Conservation (phyloP, 169 alveolate genomes). For the Plasmodium vinckei region DNA sequence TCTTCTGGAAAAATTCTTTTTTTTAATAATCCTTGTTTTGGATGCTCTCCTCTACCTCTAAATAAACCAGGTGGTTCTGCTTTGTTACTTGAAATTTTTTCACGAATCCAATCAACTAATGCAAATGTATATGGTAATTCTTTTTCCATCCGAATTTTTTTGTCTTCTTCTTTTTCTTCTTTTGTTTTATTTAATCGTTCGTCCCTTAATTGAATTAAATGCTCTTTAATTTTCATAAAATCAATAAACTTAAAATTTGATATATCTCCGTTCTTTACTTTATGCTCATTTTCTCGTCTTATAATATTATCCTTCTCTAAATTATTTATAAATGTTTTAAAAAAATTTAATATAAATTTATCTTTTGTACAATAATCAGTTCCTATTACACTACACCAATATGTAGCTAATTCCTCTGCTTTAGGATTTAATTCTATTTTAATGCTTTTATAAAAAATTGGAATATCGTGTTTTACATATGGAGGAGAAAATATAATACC, state of each 20-base stretch:
- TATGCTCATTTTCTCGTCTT: slow-evolving; percentile 80
- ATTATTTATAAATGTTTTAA: slow-evolving; percentile 86
- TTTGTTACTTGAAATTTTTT: slow-evolving; percentile 93
- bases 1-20: slow-evolving; percentile 94
- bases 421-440: slow-evolving; percentile 92
- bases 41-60: slow-evolving; percentile 99
- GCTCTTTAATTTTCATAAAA: slow-evolving; percentile 91
- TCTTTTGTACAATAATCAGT: slow-evolving; percentile 94
- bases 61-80: slow-evolving; percentile 99
- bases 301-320: slow-evolving; percentile 84
- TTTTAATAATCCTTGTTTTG: slow-evolving; percentile 95
- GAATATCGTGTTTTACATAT: slow-evolving; percentile 89
- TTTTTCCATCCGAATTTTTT: slow-evolving; percentile 85
- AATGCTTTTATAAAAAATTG: slow-evolving; percentile 91
- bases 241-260: slow-evolving; percentile 89
- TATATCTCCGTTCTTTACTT: slow-evolving; percentile 74
- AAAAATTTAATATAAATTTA: slow-evolving; percentile 93
- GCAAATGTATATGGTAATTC: slow-evolving; percentile 88
- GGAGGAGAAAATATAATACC: slow-evolving; percentile 93
- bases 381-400: slow-evolving; percentile 94
- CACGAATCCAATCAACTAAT: slow-evolving; percentile 89
- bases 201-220: slow-evolving; percentile 86
- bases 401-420: slow-evolving; percentile 98
- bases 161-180: slow-evolving; percentile 89
- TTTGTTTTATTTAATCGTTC: slow-evolving; percentile 86